phyloP scores from a whole-genome alignment of 305 asterid species.

The Solanum hybrid region DNA sequence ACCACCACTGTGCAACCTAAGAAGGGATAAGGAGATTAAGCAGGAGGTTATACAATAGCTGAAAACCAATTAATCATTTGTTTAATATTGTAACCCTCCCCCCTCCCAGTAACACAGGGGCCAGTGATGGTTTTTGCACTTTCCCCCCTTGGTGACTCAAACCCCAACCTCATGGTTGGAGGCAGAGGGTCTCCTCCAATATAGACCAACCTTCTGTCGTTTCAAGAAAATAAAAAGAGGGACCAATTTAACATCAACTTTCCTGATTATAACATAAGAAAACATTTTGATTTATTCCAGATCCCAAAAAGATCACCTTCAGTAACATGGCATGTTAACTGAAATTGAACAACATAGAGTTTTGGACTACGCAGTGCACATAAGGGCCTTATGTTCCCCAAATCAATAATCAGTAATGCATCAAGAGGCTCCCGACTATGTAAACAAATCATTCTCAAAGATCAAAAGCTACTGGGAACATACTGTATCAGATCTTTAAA shows the following conservation, averaged over 20 bases:
- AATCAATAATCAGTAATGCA: neutral
- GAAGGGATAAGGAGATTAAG: neutral
- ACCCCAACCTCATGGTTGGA: neutral
- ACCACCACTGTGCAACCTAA: neutral
- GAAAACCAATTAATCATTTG: neutral
- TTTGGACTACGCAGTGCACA: neutral
- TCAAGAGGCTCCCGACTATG: neutral
- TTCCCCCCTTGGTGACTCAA: neutral
- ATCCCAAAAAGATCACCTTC: neutral
- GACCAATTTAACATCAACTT: neutral
- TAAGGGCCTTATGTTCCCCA: neutral
- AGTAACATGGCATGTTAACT: neutral
- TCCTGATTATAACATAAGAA: neutral
- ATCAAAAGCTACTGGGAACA: neutral
- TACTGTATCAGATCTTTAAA: neutral
- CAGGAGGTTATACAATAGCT: neutral
- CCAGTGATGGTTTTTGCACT: neutral
- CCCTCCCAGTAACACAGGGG: neutral
- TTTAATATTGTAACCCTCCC: neutral
- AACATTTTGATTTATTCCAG: neutral
- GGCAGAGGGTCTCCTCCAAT: neutral
- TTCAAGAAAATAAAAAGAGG: neutral
- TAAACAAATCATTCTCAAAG: neutral
- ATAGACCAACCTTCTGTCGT: neutral
- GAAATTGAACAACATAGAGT: neutral